Evolutionary conservation across 2,329 filamentous ascomycete species (phyloP), one percentile per base, ranked within the genome.

Genomic region (Fusarium humuli): DNA sequence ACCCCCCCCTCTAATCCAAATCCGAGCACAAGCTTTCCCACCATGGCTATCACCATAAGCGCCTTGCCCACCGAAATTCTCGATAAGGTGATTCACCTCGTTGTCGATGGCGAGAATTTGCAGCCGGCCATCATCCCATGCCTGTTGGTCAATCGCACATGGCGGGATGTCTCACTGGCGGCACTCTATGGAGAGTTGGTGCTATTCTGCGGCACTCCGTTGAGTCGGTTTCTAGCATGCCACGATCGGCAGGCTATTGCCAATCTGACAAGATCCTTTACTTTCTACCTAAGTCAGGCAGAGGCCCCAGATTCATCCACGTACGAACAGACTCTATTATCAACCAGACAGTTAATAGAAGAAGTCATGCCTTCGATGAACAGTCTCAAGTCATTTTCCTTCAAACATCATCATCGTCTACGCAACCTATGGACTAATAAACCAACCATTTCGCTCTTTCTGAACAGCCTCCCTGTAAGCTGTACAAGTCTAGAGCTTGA

Each of bases 401-500:
- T 65, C 1, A 29, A 13, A 20, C 23, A 9, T 18, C 37, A 60
- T n/a, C 27, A 42, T 11, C 9, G 8, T 23, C 5, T 7, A 11
- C 23, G 8, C 1, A 6, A 46, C 34, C 5, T 4, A 2, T 37
- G 18, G 34, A 0, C 41, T 7, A 12, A 18, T 2, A 22, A 2
- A 6, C 11, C 25, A 11, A 41, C 45, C 13, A 22, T 65, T 2
- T 37, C 48, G 3, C 8, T 32, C 4, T 7, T 67, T 12, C 22
- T 67, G 2, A 44, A 20, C 2, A 44, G 4, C 6, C 41, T 65
- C 22, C 55, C 61, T 18, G 10, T 10, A 29, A 50, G 16, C 7
- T 67, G 63, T 10, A 32, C n/a, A 1, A 40, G 57, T 2, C 6
- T 65, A 3, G 63, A 66, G 14, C 60, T 66, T 18, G 40, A 22